Evolutionary conservation across 2,329 filamentous ascomycete genomes (phyloP), one percentile per base, ranked within the genome.

Genomic region (Cordyceps javanica): DNA sequence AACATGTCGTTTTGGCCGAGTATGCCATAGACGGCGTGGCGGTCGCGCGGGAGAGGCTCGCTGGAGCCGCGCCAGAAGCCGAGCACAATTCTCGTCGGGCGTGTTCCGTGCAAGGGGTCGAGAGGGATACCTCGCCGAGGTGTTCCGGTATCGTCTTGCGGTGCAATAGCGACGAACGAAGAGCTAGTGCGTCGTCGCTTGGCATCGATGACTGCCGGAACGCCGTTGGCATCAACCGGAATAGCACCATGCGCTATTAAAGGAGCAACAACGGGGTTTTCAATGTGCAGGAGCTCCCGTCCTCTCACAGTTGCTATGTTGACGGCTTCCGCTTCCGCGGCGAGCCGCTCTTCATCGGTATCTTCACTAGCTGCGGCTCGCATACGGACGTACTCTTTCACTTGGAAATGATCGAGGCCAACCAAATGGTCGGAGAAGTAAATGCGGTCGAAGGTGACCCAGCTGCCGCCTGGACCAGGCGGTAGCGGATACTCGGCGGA

Each of bases 1-100:
- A 87, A 86, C 77, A 84, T 85, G 61, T 86, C 82, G 57, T 85
- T 85, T 19, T 78, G 77, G 1, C 82, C 82, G 0, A 87, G 69
- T 11, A 87, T 84, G 3, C 84, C 84, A 55, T 81, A 83, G 0
- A 86, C 82, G 0, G 83, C 84, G 63, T 87, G 83, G 54, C 82
- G 81, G 64, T 86, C 76, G 13, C 70, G 69, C 2, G 72, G 66
- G 2, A 76, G 68, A 0, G 66, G 41, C 51, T 80, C 77, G 32
- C 73, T 77, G 0, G 82, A 86, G 13, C 77, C 75, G 55, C 73
- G 75, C 84, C 84, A 87, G 64, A 77, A 79, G 0, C 84, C 84
- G 2, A 87, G 68, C 2, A 85, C 69, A 50, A 85, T 82, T 9
- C 80, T 74, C 0, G 82, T 84, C 0, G 82, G 82, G 1, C 82